Conservation (phyloP, 164 flowering plant genomes). For the Aristolochia fimbriata region DNA sequence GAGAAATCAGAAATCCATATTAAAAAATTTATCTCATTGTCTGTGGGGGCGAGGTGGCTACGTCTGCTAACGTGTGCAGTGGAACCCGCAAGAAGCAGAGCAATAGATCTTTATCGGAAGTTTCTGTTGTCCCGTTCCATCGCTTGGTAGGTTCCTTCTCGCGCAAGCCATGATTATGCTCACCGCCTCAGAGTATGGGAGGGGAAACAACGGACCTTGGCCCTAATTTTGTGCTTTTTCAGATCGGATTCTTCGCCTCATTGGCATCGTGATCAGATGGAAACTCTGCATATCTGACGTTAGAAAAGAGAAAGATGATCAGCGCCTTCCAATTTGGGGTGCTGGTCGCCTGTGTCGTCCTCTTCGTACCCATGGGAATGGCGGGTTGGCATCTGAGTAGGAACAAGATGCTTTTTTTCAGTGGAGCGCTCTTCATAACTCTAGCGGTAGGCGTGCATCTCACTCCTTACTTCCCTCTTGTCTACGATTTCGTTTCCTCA, state of each 20-base stretch:
- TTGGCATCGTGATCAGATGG: neutral
- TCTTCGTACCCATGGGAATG: conserved; percentile 89
- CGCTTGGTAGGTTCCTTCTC: neutral
- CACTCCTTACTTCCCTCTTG: conserved; percentile 72
- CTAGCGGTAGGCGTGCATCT: conserved; percentile 87
- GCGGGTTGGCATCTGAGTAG: conserved; percentile 95
- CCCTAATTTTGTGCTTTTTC: neutral
- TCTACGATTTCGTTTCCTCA: conserved; percentile 29
- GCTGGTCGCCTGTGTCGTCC: conserved; percentile 64
- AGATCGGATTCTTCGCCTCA: neutral
- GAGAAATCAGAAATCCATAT: too few species aligned
- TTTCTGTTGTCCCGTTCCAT: conserved; percentile 2
- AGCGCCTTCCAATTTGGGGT: conserved; percentile 51
- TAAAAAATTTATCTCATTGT: too few species aligned
- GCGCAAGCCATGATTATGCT: neutral
- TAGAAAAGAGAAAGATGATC: conserved; percentile 10
- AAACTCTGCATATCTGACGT: neutral
- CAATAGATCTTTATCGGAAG: neutral
- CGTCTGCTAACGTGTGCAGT: neutral
- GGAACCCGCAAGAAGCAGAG: neutral
- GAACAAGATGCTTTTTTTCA: conserved; percentile 86
- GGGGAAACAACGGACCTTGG: neutral
- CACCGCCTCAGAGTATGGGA: neutral
- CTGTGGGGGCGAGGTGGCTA: neutral
- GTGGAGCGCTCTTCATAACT: conserved; percentile 79